Evolutionary conservation across 768 basidiomycete genomes (phyloP).

Genomic region (Tulasnella calospora): DNA sequence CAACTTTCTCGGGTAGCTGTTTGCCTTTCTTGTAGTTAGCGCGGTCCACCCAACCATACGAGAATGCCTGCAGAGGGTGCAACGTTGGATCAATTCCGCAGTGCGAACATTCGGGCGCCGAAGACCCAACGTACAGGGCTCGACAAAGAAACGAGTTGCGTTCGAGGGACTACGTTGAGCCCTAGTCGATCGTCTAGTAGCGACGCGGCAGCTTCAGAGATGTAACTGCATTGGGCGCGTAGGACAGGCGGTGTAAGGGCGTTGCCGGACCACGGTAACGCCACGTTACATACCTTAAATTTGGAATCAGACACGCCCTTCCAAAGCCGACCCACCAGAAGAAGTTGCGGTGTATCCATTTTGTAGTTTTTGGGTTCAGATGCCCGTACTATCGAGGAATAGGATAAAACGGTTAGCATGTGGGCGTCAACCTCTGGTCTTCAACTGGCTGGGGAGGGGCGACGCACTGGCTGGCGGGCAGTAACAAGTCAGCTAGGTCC

Average conservation of each 20-base stretch:
- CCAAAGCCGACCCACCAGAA: constrained; percentile 90
- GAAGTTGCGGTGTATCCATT: constrained; percentile 85
- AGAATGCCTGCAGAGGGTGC: constrained; percentile 61
- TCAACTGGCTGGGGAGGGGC: neutral
- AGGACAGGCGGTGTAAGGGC: neutral
- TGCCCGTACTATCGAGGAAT: constrained; percentile 51
- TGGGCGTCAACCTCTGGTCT: neutral
- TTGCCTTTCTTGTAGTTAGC: constrained; percentile 79
- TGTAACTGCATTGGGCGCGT: constrained; percentile 52
- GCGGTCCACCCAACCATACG: constrained; percentile 87
- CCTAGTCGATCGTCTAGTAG: constrained; percentile 69
- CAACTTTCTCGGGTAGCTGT: constrained; percentile 78
- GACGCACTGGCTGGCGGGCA: constrained; percentile 6
- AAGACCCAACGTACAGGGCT: constrained; percentile 48
- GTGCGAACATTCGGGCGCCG: neutral
- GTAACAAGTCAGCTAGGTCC: neutral
- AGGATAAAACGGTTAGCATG: neutral
- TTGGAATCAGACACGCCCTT: constrained; percentile 81
- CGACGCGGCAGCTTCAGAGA: constrained; percentile 85
- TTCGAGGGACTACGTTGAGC: constrained; percentile 78
- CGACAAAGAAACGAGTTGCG: constrained; percentile 75
- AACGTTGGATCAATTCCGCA: neutral
- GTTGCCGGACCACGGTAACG: neutral
- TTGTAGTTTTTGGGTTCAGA: constrained; percentile 87
- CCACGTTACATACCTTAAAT: constrained; percentile 55